Percentiles rank a stretch among this genome's conserved stretches.
These are phyloP conservation scores for Neonectria neomacrospora DNA, from an alignment of 2,329 filamentous ascomycete genomes.

Conservation along the genomic window DNA sequence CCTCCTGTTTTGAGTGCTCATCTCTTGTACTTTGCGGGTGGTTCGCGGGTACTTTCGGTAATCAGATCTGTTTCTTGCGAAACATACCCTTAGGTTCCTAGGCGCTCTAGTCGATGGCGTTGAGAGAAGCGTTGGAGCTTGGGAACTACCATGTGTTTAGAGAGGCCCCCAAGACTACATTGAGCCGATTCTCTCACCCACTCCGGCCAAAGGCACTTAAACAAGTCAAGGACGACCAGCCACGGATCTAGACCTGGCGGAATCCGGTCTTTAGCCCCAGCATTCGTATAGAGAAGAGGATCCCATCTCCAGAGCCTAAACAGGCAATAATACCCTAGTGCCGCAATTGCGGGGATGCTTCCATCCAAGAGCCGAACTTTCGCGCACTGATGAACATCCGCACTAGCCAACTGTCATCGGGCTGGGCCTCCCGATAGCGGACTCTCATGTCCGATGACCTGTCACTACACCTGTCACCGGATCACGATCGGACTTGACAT, in stretches of 20 bases:
- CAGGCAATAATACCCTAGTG: constrained; percentile 2
- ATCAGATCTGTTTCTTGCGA: neutral
- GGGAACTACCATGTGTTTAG: too few relatives aligned
- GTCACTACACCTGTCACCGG: neutral
- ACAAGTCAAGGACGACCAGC: neutral
- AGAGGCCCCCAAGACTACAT: too few relatives aligned
- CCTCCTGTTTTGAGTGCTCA: neutral
- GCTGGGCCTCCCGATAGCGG: constrained; percentile 3
- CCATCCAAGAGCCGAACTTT: neutral
- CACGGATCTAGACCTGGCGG: neutral
- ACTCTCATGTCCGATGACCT: neutral
- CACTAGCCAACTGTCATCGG: neutral
- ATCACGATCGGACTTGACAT: neutral
- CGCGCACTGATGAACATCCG: neutral
- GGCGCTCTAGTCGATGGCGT: neutral
- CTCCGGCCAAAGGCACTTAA: neutral
- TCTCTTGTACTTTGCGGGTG: neutral
- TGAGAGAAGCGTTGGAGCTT: neutral
- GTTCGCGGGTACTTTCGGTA: neutral
- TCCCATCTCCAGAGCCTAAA: neutral
- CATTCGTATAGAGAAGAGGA: too few relatives aligned
- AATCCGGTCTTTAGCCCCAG: too few relatives aligned
- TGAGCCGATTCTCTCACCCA: neutral
- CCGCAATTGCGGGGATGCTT: neutral
- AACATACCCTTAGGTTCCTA: neutral